Percentiles rank a stretch among this genome's conserved stretches.
Conservation (phyloP, 75 land plant genomes). For the Selaginella tamariscina region DNA sequence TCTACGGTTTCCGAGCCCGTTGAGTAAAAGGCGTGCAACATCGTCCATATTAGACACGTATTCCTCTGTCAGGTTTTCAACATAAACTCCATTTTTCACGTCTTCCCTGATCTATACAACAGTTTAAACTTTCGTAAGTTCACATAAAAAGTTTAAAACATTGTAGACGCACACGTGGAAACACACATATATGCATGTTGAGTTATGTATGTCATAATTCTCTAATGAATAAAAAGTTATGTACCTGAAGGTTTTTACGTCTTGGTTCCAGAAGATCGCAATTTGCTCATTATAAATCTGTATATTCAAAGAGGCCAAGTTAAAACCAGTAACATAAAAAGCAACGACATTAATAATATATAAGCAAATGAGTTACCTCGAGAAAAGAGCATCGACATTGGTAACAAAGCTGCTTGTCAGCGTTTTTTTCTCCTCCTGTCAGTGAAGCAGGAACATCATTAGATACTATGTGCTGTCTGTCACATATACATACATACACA, state of each 20-base stretch:
- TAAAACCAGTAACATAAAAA: too few species aligned
- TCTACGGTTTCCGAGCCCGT: slow-evolving; percentile 80
- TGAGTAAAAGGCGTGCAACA: slow-evolving; percentile 46
- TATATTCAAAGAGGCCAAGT: too few species aligned
- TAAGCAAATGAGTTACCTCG: slow-evolving; percentile 45
- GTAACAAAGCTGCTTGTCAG: slow-evolving; percentile 63
- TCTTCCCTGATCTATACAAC: slow-evolving; percentile 67
- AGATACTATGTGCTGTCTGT: too few species aligned
- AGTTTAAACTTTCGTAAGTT: neutral
- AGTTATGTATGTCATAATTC: neutral
- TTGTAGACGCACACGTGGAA: neutral
- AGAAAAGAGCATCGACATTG: slow-evolving; percentile 86
- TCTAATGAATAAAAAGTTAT: neutral
- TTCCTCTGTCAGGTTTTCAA: slow-evolving; percentile 76
- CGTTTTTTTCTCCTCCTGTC: slow-evolving; percentile 72
- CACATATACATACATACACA: too few species aligned
- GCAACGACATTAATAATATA: too few species aligned
- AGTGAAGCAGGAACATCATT: slow-evolving; percentile 1
- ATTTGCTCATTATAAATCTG: slow-evolving; percentile 69
- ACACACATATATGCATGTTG: slow-evolving; percentile 20
- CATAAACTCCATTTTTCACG: slow-evolving; percentile 64
- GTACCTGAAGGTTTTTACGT: slow-evolving; percentile 35
- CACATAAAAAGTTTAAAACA: slow-evolving; percentile 6
- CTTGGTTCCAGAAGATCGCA: slow-evolving; percentile 60
- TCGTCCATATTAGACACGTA: slow-evolving; percentile 63